Base-by-base conservation (phyloP, 129 eudicot genomes). In the Ambrosia trifida region DNA sequence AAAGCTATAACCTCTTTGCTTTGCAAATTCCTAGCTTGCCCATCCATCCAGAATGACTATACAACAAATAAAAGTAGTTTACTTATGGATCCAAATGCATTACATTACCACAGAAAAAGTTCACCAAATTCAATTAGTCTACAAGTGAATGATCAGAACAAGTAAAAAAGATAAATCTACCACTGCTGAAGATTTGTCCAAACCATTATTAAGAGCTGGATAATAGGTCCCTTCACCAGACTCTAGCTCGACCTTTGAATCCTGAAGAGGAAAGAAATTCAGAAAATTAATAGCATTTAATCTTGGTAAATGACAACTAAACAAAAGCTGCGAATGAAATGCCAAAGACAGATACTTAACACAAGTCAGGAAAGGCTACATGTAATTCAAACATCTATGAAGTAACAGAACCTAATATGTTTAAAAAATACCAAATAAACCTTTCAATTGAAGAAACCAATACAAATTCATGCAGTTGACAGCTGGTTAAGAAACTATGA, bases 221-320 rank as follows among this genome's bases (percentile, higher is more conserved):
- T 84, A 94, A 78, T 85, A 90, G 11, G 88, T 94, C 77, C 80
- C 86, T 83, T 94, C 97, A 66, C 99, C 99, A 63, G 96, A 83
- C 73, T 85, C 96, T 66, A 86, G 52, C 41, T 68, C 86, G 40
- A 62, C 84, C 35, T 67, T 56, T 32, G 83, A 75, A 57, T 81
- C 96, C 97, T 89, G 84, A 75, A 75, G 35, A 57, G 14, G 20
- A 40, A 31, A 52, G 63, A 73, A 63, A 24, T 33, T 41, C 28
- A 30, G 53, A 68, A 4, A 32, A 45, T 60, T 47, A 57, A 47
- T 3, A 51, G 24, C 64, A 63, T 7, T 13, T 61, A 53, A 41
- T 72, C 11, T 33, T 7, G 13, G 20, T n/a, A 52, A 41, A 57
- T 31, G 4, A 66, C 20, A 17, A 45, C 11, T 65, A 40, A 20